Percentiles rank a stretch among this genome's conserved stretches.
These are phyloP conservation scores for Cytospora piceae DNA, from an alignment of 2,329 filamentous ascomycete species.

Conservation along the genomic window DNA sequence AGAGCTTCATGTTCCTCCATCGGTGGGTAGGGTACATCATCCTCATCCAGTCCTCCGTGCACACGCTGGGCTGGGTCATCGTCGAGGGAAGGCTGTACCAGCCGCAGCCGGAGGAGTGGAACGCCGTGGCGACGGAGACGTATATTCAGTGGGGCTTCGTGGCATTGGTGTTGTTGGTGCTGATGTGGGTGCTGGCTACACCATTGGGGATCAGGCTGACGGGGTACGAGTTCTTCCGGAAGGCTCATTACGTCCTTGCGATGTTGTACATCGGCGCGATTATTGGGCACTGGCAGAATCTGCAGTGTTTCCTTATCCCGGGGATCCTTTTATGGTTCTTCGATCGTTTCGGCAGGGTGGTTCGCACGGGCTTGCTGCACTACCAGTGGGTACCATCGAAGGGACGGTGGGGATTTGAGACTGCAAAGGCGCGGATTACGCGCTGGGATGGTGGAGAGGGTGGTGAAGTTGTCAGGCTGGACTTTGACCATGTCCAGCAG, in stretches of 20 bases:
- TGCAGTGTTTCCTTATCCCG: conserved; percentile 71
- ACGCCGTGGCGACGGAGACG: conserved; percentile 60
- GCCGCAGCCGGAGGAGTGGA: conserved; percentile 65
- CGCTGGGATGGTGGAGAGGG: conserved; percentile 59
- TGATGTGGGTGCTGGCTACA: conserved; percentile 62
- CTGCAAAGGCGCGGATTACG: conserved; percentile 54
- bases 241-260: conserved; percentile 72
- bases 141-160: conserved; percentile 78
- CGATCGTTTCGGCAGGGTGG: conserved; percentile 63
- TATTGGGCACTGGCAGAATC: conserved; percentile 73
- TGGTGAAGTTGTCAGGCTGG: conserved; percentile 67
- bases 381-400: conserved; percentile 52
- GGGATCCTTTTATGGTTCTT: conserved; percentile 66
- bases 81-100: conserved; percentile 70
- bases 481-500: conserved; percentile 64
- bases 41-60: conserved; percentile 66
- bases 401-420: conserved; percentile 56
- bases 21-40: conserved; percentile 78
- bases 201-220: conserved; percentile 64
- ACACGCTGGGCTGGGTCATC: conserved; percentile 73
- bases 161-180: conserved; percentile 65
- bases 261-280: conserved; percentile 76
- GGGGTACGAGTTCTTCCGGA: conserved; percentile 79
- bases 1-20: conserved; percentile 78
- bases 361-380: conserved; percentile 65